Conservation (phyloP, 495 filamentous ascomycete species). For the Penicillium lagena region DNA sequence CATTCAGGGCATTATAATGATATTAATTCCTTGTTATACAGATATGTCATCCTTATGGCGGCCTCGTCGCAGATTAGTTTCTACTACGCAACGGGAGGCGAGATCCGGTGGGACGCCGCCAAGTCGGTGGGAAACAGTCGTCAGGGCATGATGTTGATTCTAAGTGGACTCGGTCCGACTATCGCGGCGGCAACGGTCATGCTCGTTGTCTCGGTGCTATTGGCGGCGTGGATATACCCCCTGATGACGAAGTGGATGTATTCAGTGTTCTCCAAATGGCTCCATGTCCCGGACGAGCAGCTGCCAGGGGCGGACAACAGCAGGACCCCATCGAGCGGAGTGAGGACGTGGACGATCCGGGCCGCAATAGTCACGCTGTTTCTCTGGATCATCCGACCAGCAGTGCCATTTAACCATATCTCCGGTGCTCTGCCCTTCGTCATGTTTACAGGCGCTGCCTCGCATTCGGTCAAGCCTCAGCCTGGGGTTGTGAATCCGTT, state of each 20-base stretch:
- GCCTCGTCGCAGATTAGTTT: conserved; percentile 16
- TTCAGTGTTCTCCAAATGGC: background rate
- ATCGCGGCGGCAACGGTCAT: conserved; percentile 4
- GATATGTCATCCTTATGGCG: conserved; percentile 6
- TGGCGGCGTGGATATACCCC: conserved; percentile 8
- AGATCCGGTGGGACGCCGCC: conserved; percentile 18
- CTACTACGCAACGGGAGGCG: conserved; percentile 14
- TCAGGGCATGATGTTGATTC: conserved; percentile 13
- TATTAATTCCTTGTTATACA: background rate
- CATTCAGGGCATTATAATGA: background rate
- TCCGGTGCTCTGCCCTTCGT: conserved; percentile 9
- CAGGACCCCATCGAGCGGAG: background rate
- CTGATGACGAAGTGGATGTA: conserved; percentile 11
- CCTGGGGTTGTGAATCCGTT: conserved; percentile 1
- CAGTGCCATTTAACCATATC: conserved; percentile 11
- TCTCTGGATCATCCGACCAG: conserved; percentile 7
- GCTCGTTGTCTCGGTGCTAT: conserved; percentile 2
- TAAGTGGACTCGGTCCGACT: conserved; percentile 14
- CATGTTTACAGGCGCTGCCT: background rate
- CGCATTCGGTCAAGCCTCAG: background rate
- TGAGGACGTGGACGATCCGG: background rate
- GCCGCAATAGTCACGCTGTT: conserved; percentile 1
- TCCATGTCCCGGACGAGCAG: background rate
- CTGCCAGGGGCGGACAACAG: background rate
- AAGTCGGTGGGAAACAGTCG: conserved; percentile 11